Conservation (phyloP, 352 stramenopile genomes). For the Phytophthora ohioensis region DNA sequence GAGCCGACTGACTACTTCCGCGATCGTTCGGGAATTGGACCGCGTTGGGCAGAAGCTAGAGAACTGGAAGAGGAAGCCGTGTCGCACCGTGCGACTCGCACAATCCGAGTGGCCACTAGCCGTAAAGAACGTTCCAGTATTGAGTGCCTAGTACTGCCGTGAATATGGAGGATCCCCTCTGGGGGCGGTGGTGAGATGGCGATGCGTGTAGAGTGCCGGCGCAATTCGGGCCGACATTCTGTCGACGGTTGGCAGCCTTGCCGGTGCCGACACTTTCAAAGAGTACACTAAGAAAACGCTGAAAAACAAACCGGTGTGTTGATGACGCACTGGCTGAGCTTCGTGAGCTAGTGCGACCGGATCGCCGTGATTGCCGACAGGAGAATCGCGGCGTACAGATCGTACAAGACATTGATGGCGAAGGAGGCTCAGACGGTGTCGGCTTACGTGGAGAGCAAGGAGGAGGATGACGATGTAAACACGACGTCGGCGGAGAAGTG, state of each 20-base stretch:
- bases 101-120: too few species aligned
- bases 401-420: conserved; percentile 66
- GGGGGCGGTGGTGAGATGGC: too few species aligned
- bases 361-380: conserved; percentile 59
- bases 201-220: too few species aligned
- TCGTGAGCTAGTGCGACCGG: conserved; percentile 59
- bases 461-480: conserved; percentile 54
- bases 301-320: conserved; percentile 92
- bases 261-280: conserved; percentile 94
- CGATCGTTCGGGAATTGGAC: too few species aligned
- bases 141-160: too few species aligned
- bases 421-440: conserved; percentile 68
- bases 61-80: too few species aligned
- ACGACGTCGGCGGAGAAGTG: conserved; percentile 11
- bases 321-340: conserved; percentile 87
- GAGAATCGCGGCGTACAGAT: conserved; percentile 53
- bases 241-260: conserved; percentile 96
- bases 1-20: too few species aligned
- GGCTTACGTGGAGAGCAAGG: conserved; percentile 68
- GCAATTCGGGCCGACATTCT: conserved; percentile 91
- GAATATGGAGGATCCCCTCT: too few species aligned
- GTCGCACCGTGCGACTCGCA: too few species aligned
- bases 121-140: too few species aligned
- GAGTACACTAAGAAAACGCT: conserved; percentile 91
- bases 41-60: too few species aligned